These are phyloP conservation scores for Uromyces viciae-fabae DNA, from an alignment of 1,284 basidiomycete genomes.

Conservation along the genomic window DNA sequence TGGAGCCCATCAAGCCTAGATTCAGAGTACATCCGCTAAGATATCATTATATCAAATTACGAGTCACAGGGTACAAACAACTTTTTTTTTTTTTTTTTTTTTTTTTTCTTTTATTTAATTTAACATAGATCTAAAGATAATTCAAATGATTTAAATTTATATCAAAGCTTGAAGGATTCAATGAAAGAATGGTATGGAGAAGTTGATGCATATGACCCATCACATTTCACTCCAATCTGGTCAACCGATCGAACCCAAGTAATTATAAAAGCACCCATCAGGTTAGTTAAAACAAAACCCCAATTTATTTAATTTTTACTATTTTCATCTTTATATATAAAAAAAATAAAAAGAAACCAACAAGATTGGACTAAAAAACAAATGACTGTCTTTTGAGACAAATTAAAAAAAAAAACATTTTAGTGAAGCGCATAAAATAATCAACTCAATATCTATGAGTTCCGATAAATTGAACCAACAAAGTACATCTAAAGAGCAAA, in stretches of 20 bases:
- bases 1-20: no score
- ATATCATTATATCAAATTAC: no score
- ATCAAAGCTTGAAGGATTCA: background rate
- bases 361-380: background rate
- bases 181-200: conserved; percentile 16
- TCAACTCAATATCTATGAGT: background rate
- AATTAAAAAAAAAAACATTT: background rate
- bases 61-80: no score
- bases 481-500: no score
- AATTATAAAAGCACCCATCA: background rate
- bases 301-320: background rate
- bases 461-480: background rate
- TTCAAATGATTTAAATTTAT: background rate
- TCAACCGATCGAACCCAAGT: background rate
- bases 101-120: background rate
- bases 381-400: background rate
- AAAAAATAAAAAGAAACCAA: no score
- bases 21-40: no score
- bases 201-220: background rate
- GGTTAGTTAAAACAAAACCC: background rate
- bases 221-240: background rate
- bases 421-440: background rate
- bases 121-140: background rate
- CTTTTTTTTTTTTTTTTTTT: background rate
- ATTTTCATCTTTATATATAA: no score